Percentiles rank a stretch among this genome's conserved stretches.
These are phyloP conservation scores for Carpinus viminea DNA, from an alignment of 306 rosid species.

Conservation along the genomic window DNA sequence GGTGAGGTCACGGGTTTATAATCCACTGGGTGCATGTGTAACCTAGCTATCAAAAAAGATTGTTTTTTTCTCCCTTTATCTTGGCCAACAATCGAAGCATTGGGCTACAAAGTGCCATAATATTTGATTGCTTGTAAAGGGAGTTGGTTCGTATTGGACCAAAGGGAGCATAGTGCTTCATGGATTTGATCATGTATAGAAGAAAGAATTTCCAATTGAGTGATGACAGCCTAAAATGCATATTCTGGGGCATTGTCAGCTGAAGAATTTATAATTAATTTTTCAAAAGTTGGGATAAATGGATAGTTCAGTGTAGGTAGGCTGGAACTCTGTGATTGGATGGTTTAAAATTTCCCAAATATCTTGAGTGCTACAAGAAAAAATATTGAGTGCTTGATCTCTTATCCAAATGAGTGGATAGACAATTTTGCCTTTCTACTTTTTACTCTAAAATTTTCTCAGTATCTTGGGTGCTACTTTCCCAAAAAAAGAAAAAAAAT, in stretches of 20 bases:
- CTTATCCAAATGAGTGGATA: not conserved
- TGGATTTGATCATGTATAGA: not conserved
- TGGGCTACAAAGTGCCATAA: not conserved
- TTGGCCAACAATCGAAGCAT: not conserved
- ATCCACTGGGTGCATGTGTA: not conserved
- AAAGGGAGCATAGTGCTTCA: not conserved
- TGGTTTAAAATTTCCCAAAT: not conserved
- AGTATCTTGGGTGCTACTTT: not conserved
- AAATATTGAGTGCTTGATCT: constrained; percentile 13
- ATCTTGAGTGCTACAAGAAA: too few relatives aligned
- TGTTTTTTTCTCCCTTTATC: not conserved
- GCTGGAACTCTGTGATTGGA: not conserved
- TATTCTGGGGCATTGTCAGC: not conserved
- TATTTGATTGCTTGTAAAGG: not conserved
- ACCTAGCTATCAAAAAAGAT: not conserved
- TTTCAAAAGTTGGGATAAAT: not conserved
- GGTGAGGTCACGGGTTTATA: not conserved
- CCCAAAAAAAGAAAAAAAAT: not conserved
- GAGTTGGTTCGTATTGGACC: too few relatives aligned
- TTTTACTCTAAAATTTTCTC: not conserved
- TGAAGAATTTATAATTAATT: not conserved
- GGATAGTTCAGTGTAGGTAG: not conserved
- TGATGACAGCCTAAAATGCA: constrained; percentile 1
- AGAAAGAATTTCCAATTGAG: not conserved
- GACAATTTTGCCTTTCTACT: not conserved